These are phyloP conservation scores for Penicillium tannophilum DNA, from an alignment of 495 filamentous ascomycete species.

Conservation along the genomic window DNA sequence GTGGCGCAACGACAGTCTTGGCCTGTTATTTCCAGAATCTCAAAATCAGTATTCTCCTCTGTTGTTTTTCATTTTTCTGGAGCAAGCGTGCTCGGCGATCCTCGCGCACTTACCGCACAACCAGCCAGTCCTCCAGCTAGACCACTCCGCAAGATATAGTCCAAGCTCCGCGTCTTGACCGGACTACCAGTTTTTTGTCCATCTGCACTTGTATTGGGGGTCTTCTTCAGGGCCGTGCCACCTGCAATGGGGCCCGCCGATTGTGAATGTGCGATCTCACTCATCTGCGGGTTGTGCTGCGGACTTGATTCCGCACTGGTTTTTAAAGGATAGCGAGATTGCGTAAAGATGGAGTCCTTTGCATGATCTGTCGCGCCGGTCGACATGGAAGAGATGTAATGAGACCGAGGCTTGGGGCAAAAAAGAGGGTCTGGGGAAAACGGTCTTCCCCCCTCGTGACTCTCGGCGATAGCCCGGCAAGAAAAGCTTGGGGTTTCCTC, in stretches of 20 bases:
- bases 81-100: background rate
- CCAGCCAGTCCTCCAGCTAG: conserved; percentile 87
- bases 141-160: conserved; percentile 80
- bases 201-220: conserved; percentile 13
- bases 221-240: conserved; percentile 15
- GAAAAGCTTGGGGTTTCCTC: conserved; percentile 23
- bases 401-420: conserved; percentile 19
- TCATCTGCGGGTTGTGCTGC: conserved; percentile 36
- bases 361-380: conserved; percentile 36
- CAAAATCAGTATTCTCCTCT: background rate
- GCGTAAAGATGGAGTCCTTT: conserved; percentile 7
- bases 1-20: conserved; percentile 92
- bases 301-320: conserved; percentile 21
- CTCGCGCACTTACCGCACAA: conserved; percentile 66
- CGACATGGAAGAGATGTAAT: conserved; percentile 30
- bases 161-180: conserved; percentile 69
- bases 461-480: conserved; percentile 31
- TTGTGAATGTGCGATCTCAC: conserved; percentile 33
- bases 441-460: conserved; percentile 32
- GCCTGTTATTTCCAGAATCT: conserved; percentile 55
- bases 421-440: conserved; percentile 26
- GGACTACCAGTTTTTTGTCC: conserved; percentile 24
- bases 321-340: conserved; percentile 8
- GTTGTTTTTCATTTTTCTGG: background rate
- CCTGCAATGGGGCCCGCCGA: conserved; percentile 29